These are phyloP conservation scores for Pythium aristosporum DNA, from an alignment of 352 stramenopile genomes.

Conservation along the genomic window DNA sequence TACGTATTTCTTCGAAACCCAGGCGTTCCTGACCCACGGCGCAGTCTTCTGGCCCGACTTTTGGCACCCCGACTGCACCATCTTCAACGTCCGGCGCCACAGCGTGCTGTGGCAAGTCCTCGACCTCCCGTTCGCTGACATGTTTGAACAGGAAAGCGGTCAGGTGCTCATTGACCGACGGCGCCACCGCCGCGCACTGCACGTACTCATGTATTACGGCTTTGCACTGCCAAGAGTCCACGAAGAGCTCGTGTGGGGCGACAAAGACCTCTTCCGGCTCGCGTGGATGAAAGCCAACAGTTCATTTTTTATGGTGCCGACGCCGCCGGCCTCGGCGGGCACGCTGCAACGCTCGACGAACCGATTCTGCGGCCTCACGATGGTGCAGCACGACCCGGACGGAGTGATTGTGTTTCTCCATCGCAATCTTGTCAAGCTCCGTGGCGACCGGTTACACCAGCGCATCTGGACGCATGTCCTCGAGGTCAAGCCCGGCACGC, in stretches of 20 bases:
- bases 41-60: slow-evolving; percentile 84
- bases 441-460: slow-evolving; percentile 30
- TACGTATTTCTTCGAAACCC: slow-evolving; percentile 59
- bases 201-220: slow-evolving; percentile 70
- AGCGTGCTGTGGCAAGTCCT: slow-evolving; percentile 74
- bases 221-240: slow-evolving; percentile 37
- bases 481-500: slow-evolving; percentile 37
- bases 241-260: slow-evolving; percentile 66
- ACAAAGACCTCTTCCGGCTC: slow-evolving; percentile 75
- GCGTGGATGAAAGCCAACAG: slow-evolving; percentile 34
- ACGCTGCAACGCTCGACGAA: slow-evolving; percentile 40
- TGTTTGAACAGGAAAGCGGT: slow-evolving; percentile 80
- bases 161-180: slow-evolving; percentile 67
- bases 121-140: slow-evolving; percentile 50
- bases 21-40: slow-evolving; percentile 41
- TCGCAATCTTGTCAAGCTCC: slow-evolving; percentile 27
- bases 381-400: slow-evolving; percentile 35
- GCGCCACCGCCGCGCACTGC: slow-evolving; percentile 44
- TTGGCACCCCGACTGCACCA: slow-evolving; percentile 61
- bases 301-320: slow-evolving; percentile 31
- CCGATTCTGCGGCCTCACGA: slow-evolving; percentile 62
- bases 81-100: slow-evolving; percentile 68
- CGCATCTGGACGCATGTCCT: slow-evolving; percentile 46
- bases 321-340: slow-evolving; percentile 34
- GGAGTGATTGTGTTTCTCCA: slow-evolving; percentile 11